Evolutionary conservation across 2,329 filamentous ascomycete genomes (phyloP).

Genomic region (Verticillium isaacii): DNA sequence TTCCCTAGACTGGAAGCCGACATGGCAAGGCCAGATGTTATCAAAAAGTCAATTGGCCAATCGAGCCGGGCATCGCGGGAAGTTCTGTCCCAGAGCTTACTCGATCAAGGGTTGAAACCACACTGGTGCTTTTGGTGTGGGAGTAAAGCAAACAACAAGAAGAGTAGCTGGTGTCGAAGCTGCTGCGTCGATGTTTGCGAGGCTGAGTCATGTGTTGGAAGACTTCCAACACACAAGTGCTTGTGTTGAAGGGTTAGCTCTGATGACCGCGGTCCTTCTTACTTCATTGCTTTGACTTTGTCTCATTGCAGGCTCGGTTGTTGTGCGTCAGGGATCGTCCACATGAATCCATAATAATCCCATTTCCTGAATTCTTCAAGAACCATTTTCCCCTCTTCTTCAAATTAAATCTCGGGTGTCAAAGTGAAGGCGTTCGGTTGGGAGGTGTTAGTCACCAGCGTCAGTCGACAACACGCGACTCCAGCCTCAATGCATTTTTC

Average conservation of each 20-base stretch:
- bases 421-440: no score
- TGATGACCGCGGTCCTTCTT: not conserved
- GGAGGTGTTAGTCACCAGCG: no score
- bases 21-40: slow-evolving; percentile 4
- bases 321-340: no score
- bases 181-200: slow-evolving; percentile 8
- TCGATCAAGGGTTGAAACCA: slow-evolving; percentile 1
- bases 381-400: no score
- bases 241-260: not conserved
- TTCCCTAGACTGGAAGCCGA: slow-evolving; percentile 10
- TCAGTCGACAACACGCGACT: no score
- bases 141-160: not conserved
- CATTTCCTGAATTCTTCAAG: no score
- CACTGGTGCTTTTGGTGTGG: slow-evolving; percentile 12
- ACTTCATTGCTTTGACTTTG: not conserved
- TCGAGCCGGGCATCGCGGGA: slow-evolving; percentile 3
- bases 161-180: slow-evolving; percentile 6
- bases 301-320: not conserved
- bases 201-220: slow-evolving; percentile 1
- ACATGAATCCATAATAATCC: no score
- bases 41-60: slow-evolving; percentile 1
- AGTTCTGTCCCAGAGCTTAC: not conserved
- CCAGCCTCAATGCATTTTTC: no score
- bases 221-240: not conserved
- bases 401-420: no score